phyloP scores from a whole-genome alignment of 495 filamentous ascomycete species.

The Talaromyces adpressus region DNA sequence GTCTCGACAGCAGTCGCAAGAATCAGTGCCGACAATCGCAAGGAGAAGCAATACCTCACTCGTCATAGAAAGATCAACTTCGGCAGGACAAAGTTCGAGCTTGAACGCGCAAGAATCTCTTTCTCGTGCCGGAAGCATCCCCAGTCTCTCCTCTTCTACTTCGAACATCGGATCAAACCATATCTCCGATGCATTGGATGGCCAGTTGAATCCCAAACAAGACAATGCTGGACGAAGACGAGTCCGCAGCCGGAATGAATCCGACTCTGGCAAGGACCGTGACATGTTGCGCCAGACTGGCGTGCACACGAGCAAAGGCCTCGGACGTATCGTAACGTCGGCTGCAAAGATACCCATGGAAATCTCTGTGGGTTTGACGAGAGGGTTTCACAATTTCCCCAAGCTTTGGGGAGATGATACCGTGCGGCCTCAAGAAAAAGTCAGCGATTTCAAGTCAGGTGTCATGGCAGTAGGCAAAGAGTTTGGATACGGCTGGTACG shows the following conservation, averaged over 20 bases:
- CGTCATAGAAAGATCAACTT: neutral
- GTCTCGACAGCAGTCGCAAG: neutral
- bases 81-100: neutral
- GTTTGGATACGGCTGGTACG: constrained; percentile 59
- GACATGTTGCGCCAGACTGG: neutral
- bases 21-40: neutral
- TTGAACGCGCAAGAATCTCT: neutral
- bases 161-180: neutral
- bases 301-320: neutral
- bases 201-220: neutral
- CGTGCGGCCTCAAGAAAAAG: constrained; percentile 26
- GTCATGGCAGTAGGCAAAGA: constrained; percentile 29
- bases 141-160: neutral
- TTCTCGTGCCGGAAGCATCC: neutral
- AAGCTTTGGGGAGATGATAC: constrained; percentile 71
- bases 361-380: constrained; percentile 66
- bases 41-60: neutral
- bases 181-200: neutral
- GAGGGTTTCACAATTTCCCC: constrained; percentile 81
- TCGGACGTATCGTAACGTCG: constrained; percentile 38
- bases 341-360: constrained; percentile 66
- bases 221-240: neutral
- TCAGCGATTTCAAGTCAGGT: neutral
- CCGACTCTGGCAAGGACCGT: neutral
- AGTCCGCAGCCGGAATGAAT: neutral